Conservation (phyloP, 306 rosid genomes). For the Prunus mira region DNA sequence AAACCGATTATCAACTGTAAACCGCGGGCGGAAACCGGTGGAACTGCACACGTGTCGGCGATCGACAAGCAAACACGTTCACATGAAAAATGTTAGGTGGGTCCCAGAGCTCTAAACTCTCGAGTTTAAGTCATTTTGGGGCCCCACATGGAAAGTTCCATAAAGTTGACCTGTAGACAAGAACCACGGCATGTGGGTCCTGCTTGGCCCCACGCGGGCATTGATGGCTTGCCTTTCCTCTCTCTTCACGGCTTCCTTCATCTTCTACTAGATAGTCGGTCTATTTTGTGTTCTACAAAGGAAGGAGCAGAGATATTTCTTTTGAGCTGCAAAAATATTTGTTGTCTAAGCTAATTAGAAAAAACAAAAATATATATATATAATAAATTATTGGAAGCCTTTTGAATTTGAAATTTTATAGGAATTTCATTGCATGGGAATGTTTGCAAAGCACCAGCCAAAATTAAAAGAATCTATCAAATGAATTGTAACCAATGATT, state of each 20-base stretch:
- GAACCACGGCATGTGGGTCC: conserved; percentile 30
- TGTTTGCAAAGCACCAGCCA: no score
- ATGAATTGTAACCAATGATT: no score
- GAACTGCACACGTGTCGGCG: conserved; percentile 11
- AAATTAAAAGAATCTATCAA: no score
- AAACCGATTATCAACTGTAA: conserved; percentile 8
- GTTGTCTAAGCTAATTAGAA: no score
- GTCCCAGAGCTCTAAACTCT: conserved; percentile 17
- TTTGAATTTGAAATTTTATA: no score
- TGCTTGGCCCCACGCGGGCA: neutral
- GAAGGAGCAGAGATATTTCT: neutral
- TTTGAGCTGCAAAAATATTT: no score
- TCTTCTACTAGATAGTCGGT: neutral
- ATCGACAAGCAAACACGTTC: conserved; percentile 46
- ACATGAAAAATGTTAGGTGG: conserved; percentile 34
- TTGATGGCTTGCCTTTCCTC: neutral
- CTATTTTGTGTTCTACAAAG: neutral
- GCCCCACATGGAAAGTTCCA: conserved; percentile 24
- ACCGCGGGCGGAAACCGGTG: neutral
- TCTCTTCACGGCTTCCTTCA: neutral
- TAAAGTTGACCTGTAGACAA: conserved; percentile 35
- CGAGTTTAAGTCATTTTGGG: neutral
- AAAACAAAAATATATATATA: no score
- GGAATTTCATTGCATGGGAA: no score
- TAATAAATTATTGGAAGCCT: no score